Evolutionary conservation across 495 filamentous ascomycete species (phyloP), one percentile per base, ranked within the genome.

Genomic region (Barbatosphaeria neglecta): DNA sequence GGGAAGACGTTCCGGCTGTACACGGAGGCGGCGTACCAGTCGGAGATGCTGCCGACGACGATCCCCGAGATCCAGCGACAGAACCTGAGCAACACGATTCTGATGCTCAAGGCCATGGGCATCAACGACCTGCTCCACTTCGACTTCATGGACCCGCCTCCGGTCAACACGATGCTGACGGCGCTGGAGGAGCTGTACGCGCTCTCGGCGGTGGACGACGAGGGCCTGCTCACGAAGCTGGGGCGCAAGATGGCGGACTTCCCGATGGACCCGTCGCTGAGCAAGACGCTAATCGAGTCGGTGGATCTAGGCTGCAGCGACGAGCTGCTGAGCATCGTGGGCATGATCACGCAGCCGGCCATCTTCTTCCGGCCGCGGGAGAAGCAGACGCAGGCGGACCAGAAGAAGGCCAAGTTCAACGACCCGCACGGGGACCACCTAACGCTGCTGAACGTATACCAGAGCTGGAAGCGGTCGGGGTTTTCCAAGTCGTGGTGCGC

Each of bases 81-180:
- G 60, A 97, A 97, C 55, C 64, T 99, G n/a, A 83, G 86, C 0
- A 77, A 83, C 46, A 96, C 92, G 2, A 97, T 99, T 63, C 79
- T 99, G 22, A 95, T 97, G 89, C 75, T 99, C 24, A 99, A 99
- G 63, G 92, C 92, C 1, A 97, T 97, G 90, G 92, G 92, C 3
- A 97, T 99, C 59, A 96, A 97, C 54, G 92, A 99, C 56, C 72
- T 99, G 3, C 77, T 99, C 10, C 87, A 94, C 50, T 99, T 99
- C 55, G 90, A 96, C 60, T 99, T 97, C 56, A 96, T 99, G 90
- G 93, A 97, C 55, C 88, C 90, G 2, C 92, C 92, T 1, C 92
- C 93, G 1, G 90, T 89, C 6, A 96, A 95, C 54, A 96, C 92
- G 24, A 97, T 95, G 89, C 77, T 98, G 45, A 93, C 87, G 45